Percentiles rank a stretch among this genome's conserved stretches.
phyloP scores from a whole-genome alignment of 192 early-diverging fungal species.

The Coemansia sp. region DNA sequence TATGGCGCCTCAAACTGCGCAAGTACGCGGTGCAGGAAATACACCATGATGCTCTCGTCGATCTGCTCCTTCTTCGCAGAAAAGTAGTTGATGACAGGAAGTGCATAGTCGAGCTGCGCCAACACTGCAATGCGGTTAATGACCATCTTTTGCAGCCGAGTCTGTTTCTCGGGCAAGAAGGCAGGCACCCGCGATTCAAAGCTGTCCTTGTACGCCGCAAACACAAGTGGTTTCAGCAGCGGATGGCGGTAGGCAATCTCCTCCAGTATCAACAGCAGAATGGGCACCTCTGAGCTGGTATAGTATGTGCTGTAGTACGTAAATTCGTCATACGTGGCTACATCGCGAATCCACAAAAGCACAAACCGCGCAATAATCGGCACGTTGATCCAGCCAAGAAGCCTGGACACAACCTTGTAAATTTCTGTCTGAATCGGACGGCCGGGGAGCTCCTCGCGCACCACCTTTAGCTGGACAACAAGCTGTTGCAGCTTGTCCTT shows the following conservation, averaged over 20 bases:
- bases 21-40: conserved; percentile 57
- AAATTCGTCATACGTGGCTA: conserved; percentile 57
- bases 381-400: conserved; percentile 31
- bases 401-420: conserved; percentile 20
- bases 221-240: conserved; percentile 63
- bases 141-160: conserved; percentile 63
- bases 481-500: conserved; percentile 19
- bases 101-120: conserved; percentile 60
- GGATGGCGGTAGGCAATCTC: conserved; percentile 74
- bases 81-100: conserved; percentile 66
- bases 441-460: conserved; percentile 22
- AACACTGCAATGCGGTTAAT: conserved; percentile 68
- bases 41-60: conserved; percentile 67
- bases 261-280: conserved; percentile 66
- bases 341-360: conserved; percentile 61
- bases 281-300: conserved; percentile 58
- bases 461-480: conserved; percentile 28
- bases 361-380: conserved; percentile 42
- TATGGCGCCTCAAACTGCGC: conserved; percentile 30
- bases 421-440: conserved; percentile 32
- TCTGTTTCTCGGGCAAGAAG: conserved; percentile 64
- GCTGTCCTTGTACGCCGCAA: conserved; percentile 59
- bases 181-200: conserved; percentile 56
- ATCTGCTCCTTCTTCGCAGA: conserved; percentile 48
- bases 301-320: conserved; percentile 71